phyloP scores from a whole-genome alignment of 805 yeast species.

The Yamadazyma takamatsuzukensis region DNA sequence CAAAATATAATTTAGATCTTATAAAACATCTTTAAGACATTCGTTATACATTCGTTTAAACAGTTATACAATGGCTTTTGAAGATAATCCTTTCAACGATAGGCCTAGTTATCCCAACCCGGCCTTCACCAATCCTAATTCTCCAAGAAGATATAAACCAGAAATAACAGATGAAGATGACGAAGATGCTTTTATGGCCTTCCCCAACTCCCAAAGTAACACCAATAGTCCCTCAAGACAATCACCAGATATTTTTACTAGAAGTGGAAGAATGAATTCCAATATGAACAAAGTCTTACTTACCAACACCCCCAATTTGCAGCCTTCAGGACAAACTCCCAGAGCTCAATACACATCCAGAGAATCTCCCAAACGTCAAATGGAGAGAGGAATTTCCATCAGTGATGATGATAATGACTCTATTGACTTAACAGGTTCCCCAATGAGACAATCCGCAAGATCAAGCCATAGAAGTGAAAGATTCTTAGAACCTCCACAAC shows the following conservation, averaged over 20 bases:
- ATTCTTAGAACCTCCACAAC: constrained; percentile 60
- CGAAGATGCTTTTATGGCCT: constrained; percentile 28
- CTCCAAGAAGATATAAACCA: constrained; percentile 34
- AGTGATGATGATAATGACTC: constrained; percentile 28
- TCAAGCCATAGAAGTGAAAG: constrained; percentile 44
- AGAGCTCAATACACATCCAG: constrained; percentile 64
- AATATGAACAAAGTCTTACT: constrained; percentile 16
- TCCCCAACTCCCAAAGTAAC: constrained; percentile 18
- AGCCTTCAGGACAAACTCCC: constrained; percentile 37
- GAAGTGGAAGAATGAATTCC: constrained; percentile 24
- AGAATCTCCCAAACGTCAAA: constrained; percentile 69
- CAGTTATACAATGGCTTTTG: no score
- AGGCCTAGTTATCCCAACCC: constrained; percentile 34
- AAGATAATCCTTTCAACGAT: constrained; percentile 31
- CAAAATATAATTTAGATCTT: background rate
- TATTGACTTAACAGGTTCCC: constrained; percentile 32
- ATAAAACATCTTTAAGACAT: constrained; percentile 27
- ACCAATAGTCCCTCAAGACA: constrained; percentile 19
- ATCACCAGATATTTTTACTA: constrained; percentile 42
- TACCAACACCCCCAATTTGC: constrained; percentile 25
- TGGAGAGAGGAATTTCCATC: constrained; percentile 44
- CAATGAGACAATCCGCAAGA: constrained; percentile 27
- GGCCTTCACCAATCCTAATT: constrained; percentile 36
- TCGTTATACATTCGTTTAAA: no score
- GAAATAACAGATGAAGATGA: constrained; percentile 17